phyloP scores from a whole-genome alignment of 345 rosid species.

The Diplotaxis tenuifolia region DNA sequence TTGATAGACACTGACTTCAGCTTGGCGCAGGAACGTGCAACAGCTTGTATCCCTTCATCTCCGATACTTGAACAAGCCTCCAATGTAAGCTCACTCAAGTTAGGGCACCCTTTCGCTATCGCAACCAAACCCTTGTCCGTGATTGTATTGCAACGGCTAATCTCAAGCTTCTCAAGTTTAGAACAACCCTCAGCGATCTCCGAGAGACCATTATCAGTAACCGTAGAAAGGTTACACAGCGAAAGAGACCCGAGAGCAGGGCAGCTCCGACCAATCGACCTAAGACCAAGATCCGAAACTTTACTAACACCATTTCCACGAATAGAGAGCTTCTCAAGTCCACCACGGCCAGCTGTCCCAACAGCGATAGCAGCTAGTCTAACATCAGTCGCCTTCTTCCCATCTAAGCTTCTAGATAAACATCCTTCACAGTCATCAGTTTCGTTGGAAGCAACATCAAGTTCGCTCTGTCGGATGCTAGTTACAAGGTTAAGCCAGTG shows the following conservation, averaged over 20 bases:
- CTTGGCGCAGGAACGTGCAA: constrained; percentile 62
- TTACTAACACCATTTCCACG: constrained; percentile 49
- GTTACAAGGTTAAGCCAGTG: constrained; percentile 81
- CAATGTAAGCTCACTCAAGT: constrained; percentile 63
- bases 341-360: constrained; percentile 83
- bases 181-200: constrained; percentile 82
- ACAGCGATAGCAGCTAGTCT: constrained; percentile 86
- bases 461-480: constrained; percentile 60
- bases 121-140: constrained; percentile 64
- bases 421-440: constrained; percentile 49
- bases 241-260: constrained; percentile 70
- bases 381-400: constrained; percentile 83
- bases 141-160: constrained; percentile 57
- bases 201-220: constrained; percentile 63
- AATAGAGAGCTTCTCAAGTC: constrained; percentile 69
- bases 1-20: constrained; percentile 69
- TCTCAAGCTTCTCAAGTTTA: constrained; percentile 77
- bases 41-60: constrained; percentile 68
- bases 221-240: constrained; percentile 60
- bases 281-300: constrained; percentile 70
- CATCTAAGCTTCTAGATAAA: constrained; percentile 79
- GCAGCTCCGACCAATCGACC: constrained; percentile 74
- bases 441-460: constrained; percentile 33
- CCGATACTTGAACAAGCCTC: constrained; percentile 78
- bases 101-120: constrained; percentile 68